Conservation (phyloP, 1,284 basidiomycete genomes). For the Irpex sp. region DNA sequence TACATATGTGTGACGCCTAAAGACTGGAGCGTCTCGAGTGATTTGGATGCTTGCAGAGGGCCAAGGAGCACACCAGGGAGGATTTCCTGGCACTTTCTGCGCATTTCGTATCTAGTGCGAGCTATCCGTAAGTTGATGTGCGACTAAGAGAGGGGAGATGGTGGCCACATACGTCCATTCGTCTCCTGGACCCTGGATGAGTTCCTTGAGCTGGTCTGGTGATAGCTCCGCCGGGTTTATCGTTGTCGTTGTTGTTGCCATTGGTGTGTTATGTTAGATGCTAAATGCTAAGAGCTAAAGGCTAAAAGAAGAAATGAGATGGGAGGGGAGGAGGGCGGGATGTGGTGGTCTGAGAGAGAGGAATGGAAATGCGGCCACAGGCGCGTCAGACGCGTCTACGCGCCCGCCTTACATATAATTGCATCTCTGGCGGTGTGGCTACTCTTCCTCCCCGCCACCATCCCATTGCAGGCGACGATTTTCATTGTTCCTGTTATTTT, state of each 20-base stretch:
- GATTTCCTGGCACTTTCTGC: conserved; percentile 89
- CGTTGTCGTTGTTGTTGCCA: not conserved
- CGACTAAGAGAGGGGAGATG: not conserved
- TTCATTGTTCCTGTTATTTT: not conserved
- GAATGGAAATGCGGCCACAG: not conserved
- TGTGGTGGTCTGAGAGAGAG: not conserved
- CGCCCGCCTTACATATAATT: not conserved
- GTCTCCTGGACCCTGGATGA: conserved; percentile 73
- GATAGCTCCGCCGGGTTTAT: not conserved
- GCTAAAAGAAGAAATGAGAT: not conserved
- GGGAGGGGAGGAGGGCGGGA: not conserved
- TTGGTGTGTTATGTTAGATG: not conserved
- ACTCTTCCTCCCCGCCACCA: not conserved
- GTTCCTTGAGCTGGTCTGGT: conserved; percentile 51
- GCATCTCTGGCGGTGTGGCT: not conserved
- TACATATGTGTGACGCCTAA: conserved; percentile 87
- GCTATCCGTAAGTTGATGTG: not conserved
- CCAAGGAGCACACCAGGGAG: conserved; percentile 82
- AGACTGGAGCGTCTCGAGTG: conserved; percentile 59
- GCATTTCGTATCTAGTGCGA: conserved; percentile 85
- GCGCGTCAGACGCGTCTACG: not conserved
- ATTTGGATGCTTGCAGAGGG: conserved; percentile 85
- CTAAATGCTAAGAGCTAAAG: not conserved
- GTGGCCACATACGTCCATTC: conserved; percentile 63
- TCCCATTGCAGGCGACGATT: not conserved